phyloP scores from a whole-genome alignment of 1,139 yeast genomes.

The Yamadazyma oceani region DNA sequence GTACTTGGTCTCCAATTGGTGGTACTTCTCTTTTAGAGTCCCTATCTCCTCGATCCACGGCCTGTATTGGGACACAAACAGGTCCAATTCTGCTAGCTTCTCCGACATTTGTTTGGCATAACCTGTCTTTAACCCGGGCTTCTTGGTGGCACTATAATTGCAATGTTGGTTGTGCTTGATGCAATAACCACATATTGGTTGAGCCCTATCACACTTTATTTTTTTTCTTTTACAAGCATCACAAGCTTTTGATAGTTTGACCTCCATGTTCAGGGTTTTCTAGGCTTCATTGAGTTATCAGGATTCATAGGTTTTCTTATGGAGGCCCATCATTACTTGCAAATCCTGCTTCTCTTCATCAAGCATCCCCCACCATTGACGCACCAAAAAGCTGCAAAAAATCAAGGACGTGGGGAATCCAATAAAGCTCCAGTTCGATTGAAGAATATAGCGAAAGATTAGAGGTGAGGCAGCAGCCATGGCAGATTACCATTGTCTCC shows the following conservation, averaged over 20 bases:
- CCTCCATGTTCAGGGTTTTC: neutral
- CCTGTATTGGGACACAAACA: slow-evolving; percentile 10
- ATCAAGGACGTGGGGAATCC: no score
- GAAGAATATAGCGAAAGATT: no score
- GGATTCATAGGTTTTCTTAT: no score
- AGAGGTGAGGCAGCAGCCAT: no score
- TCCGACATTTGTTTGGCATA: slow-evolving; percentile 20
- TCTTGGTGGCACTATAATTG: slow-evolving; percentile 28
- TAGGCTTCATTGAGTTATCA: no score
- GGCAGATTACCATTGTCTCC: no score
- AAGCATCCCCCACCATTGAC: no score
- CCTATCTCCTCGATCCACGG: slow-evolving; percentile 8
- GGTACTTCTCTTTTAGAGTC: slow-evolving; percentile 8
- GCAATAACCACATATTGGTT: slow-evolving; percentile 35
- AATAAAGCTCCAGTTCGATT: no score
- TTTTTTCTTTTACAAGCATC: slow-evolving; percentile 37
- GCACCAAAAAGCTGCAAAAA: no score
- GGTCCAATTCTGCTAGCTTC: slow-evolving; percentile 15
- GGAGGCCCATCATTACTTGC: no score
- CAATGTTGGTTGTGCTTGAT: slow-evolving; percentile 25
- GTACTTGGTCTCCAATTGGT: slow-evolving; percentile 12
- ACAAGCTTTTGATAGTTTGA: slow-evolving; percentile 26
- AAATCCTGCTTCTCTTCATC: no score
- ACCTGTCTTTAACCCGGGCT: slow-evolving; percentile 31
- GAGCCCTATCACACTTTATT: slow-evolving; percentile 33